Conservation (phyloP, 306 rosid species). For the Fragaria ananassa region DNA sequence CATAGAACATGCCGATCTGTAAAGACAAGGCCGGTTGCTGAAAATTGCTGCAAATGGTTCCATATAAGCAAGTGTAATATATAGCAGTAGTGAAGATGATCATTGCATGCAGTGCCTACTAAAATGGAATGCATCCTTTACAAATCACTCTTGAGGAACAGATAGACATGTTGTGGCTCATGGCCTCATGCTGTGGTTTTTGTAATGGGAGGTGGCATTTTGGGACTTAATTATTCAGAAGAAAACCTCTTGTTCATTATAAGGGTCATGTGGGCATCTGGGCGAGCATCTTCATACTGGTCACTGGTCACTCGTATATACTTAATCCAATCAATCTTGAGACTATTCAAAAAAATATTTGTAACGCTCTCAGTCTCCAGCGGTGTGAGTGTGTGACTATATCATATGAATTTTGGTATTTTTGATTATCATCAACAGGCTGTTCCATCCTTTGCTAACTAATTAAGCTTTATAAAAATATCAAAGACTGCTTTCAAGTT, state of each 20-base stretch:
- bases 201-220: neutral
- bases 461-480: neutral
- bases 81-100: neutral
- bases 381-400: neutral
- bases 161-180: neutral
- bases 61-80: neutral
- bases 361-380: neutral
- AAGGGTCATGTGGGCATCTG: conserved; percentile 4
- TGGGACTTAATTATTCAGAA: neutral
- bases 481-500: neutral
- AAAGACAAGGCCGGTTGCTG: neutral
- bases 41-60: neutral
- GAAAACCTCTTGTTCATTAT: neutral
- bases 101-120: neutral
- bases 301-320: neutral
- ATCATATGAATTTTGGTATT: neutral
- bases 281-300: neutral
- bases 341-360: too few species aligned
- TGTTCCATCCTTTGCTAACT: neutral
- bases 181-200: neutral
- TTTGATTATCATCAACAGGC: neutral
- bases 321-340: too few species aligned
- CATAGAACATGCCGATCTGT: neutral
- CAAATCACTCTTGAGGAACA: neutral
- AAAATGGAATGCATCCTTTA: neutral